Base-by-base conservation (phyloP, 768 basidiomycete species). In the Heimioporus sp. region DNA sequence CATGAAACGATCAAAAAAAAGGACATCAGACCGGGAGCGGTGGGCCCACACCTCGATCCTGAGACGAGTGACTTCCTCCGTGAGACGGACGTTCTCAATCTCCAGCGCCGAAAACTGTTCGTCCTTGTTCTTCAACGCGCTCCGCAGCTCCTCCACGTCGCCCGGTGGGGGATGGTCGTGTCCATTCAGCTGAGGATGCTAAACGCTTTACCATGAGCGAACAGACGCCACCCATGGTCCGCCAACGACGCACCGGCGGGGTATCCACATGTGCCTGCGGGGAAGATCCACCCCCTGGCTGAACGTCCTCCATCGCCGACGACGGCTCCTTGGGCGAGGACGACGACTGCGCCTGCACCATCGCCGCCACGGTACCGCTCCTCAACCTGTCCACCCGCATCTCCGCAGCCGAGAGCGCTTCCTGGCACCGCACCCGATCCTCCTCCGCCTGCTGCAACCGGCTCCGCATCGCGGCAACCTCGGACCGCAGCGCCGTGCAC, bases 181-280 rank as follows among this genome's bases (percentile, higher is more conserved):
- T 24, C 74, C 76, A 54, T 79, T 79, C 16, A 58, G 34, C 47
- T 68, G 71, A 31, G 64, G 60, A 44, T 65, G 77, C 84, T 87
- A 64, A 4, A 30, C 59, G 45, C 49, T 86, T 75, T 69, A 54
- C 10, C n/a, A 46, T 30, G n/a, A 2, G n/a, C 16, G 17, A 66
- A 59, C 57, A 42, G 59, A 62, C 8, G 6, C n/a, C n/a, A n/a
- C n/a, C n/a, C n/a, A n/a, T n/a, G n/a, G n/a, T n/a, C n/a, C 45
- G 72, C 76, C 9, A 19, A 74, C 76, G 77, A 86, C 87, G 82
- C 80, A 88, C 87, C 75, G 73, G 78, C 69, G 85, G 82, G 76
- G 84, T 79, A 73, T 78, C 81, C 70, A 79, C 76, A 70, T 73
- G 74, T 60, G 66, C 67, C 65, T 71, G 73, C 57, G 75, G 57